Conservation (phyloP, 345 rosid species). For the Rhizophora apiculata region DNA sequence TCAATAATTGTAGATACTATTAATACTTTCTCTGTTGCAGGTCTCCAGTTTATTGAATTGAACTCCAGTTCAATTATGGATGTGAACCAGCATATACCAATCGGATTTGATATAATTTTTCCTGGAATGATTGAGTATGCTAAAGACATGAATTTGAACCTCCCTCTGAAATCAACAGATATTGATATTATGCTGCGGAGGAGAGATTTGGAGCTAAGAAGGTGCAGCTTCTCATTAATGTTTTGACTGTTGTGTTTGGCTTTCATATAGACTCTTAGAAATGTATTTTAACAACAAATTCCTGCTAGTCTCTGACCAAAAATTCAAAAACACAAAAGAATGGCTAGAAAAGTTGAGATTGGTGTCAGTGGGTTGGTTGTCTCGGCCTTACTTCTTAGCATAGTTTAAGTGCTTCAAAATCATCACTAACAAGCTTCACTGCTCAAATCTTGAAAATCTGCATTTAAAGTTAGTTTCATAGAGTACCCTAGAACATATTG, state of each 20-base stretch:
- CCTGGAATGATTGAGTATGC: constrained; percentile 80
- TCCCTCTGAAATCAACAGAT: constrained; percentile 51
- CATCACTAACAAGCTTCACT: too few relatives aligned
- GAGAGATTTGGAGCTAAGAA: constrained; percentile 53
- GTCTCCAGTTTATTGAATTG: constrained; percentile 61
- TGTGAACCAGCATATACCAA: constrained; percentile 50
- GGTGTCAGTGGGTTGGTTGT: too few relatives aligned
- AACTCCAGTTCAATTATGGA: constrained; percentile 55
- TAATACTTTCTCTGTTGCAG: constrained; percentile 34
- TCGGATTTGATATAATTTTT: constrained; percentile 78
- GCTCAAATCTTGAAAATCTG: too few relatives aligned
- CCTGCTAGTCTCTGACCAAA: background rate
- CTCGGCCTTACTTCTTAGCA: too few relatives aligned
- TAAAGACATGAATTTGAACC: constrained; percentile 50
- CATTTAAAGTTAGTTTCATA: too few relatives aligned
- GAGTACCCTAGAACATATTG: background rate
- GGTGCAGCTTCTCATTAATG: constrained; percentile 33
- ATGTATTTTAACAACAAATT: background rate
- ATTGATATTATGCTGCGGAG: constrained; percentile 43
- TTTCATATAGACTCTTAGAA: background rate
- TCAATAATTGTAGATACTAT: background rate
- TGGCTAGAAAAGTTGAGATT: background rate
- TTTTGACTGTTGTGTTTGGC: background rate
- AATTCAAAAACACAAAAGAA: background rate
- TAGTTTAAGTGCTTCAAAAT: too few relatives aligned